phyloP scores from a whole-genome alignment of 2,329 filamentous ascomycete genomes.

The Trichoderma sp. region DNA sequence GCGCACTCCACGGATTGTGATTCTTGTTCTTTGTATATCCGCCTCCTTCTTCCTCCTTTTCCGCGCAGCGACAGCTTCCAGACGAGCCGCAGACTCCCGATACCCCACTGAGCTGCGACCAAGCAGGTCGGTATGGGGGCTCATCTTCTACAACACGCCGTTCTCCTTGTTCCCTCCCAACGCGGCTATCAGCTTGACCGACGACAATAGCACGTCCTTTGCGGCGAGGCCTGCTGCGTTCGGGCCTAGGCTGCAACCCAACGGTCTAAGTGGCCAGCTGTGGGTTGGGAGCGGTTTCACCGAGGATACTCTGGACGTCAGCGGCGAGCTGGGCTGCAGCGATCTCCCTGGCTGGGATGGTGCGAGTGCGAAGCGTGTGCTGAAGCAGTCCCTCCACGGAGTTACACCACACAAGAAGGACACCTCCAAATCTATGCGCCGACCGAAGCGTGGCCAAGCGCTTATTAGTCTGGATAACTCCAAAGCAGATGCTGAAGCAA shows the following conservation, averaged over 20 bases:
- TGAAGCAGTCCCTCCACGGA: constrained; percentile 40
- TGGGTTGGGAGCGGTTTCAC: constrained; percentile 93
- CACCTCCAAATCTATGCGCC: constrained; percentile 21
- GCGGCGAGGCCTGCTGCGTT: constrained; percentile 90
- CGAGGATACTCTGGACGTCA: constrained; percentile 67
- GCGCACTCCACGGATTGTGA: constrained; percentile 53
- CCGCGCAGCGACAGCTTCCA: constrained; percentile 47
- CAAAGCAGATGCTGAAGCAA: constrained; percentile 25
- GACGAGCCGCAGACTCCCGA: constrained; percentile 26
- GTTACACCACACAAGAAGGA: constrained; percentile 25
- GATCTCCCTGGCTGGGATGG: constrained; percentile 88
- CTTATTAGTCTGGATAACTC: constrained; percentile 28
- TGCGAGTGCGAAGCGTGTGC: constrained; percentile 45
- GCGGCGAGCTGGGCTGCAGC: constrained; percentile 90
- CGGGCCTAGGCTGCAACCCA: constrained; percentile 70
- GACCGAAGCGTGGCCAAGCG: constrained; percentile 22
- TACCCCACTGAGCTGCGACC: constrained; percentile 26
- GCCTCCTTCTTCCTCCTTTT: constrained; percentile 54
- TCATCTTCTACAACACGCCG: constrained; percentile 70
- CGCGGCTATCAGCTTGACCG: constrained; percentile 90
- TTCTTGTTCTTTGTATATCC: constrained; percentile 52
- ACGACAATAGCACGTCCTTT: constrained; percentile 98
- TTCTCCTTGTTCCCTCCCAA: constrained; percentile 92
- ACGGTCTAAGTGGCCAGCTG: constrained; percentile 80
- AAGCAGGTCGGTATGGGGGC: constrained; percentile 34